Percentiles rank a stretch among this genome's conserved stretches.
These are phyloP conservation scores for Lizanozyma gosingica DNA, from an alignment of 1,139 yeast species.

Conservation along the genomic window DNA sequence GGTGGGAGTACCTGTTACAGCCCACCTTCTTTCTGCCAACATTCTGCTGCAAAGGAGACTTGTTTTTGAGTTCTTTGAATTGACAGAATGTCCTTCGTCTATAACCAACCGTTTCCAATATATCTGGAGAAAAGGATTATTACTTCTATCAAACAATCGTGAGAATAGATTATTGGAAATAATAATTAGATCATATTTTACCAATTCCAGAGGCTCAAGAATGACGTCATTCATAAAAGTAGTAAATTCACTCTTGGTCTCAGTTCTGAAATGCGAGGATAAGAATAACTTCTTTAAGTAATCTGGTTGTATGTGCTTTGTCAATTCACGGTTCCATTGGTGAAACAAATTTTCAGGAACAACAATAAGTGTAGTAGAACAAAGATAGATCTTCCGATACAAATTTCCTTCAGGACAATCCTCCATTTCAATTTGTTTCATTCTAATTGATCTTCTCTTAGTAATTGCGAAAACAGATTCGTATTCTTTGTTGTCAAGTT, in stretches of 20 bases:
- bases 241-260: slow-evolving; percentile 6
- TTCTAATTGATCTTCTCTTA: slow-evolving; percentile 10
- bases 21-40: slow-evolving; percentile 58
- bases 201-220: slow-evolving; percentile 21
- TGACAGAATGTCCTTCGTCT: slow-evolving; percentile 69
- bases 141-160: slow-evolving; percentile 20
- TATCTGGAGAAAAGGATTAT: slow-evolving; percentile 29
- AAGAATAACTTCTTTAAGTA: slow-evolving; percentile 27
- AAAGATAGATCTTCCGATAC: slow-evolving; percentile 6
- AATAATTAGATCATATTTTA: slow-evolving; percentile 44
- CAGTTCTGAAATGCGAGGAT: slow-evolving; percentile 22
- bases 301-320: slow-evolving; percentile 39
- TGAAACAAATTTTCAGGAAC: slow-evolving; percentile 60
- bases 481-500: slow-evolving; percentile 10
- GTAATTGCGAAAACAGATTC: slow-evolving; percentile 12
- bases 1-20: slow-evolving; percentile 70
- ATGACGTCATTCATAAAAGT: slow-evolving; percentile 17
- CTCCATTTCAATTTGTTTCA: slow-evolving; percentile 8
- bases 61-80: slow-evolving; percentile 40
- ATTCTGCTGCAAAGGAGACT: slow-evolving; percentile 40
- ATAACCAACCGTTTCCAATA: slow-evolving; percentile 64
- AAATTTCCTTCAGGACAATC: slow-evolving; percentile 2
- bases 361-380: slow-evolving; percentile 49
- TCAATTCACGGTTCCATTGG: slow-evolving; percentile 56
- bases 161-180: slow-evolving; percentile 40